Percentiles rank a stretch among this genome's conserved stretches.
Conservation (phyloP, 78 protist species). For the Bodo saltans region DNA sequence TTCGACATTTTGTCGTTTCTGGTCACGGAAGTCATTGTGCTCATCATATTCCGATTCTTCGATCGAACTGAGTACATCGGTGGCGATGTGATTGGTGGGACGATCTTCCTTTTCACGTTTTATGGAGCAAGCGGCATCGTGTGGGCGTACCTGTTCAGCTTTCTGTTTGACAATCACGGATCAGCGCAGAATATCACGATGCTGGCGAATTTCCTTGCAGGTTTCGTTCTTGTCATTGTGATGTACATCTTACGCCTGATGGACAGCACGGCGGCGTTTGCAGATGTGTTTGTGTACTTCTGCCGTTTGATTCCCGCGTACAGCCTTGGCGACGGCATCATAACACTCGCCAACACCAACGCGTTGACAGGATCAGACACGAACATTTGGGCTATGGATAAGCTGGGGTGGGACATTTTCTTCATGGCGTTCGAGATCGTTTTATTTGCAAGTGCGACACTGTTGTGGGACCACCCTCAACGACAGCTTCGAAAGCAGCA, state of each 20-base stretch:
- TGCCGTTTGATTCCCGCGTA: background rate
- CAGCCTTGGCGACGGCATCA: slow-evolving; percentile 16
- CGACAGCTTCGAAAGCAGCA: background rate
- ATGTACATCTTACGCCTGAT: background rate
- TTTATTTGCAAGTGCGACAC: background rate
- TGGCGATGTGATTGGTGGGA: background rate
- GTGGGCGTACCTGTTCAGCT: background rate
- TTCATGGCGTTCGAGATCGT: background rate
- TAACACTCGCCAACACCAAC: background rate
- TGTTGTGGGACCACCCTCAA: background rate
- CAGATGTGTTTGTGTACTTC: background rate
- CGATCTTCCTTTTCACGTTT: background rate
- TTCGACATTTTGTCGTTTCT: background rate
- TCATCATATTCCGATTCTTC: background rate
- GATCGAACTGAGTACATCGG: slow-evolving; percentile 2
- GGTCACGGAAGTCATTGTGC: background rate
- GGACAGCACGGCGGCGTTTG: background rate
- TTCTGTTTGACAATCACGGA: background rate
- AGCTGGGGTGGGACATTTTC: background rate
- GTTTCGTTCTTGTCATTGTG: background rate
- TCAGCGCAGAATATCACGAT: slow-evolving; percentile 3
- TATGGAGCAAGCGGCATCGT: background rate
- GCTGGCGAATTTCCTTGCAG: background rate
- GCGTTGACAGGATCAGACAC: background rate
- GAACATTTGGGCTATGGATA: background rate